Evolutionary conservation across 2,329 filamentous ascomycete species (phyloP).

Genomic region (Trichoderma sp.): DNA sequence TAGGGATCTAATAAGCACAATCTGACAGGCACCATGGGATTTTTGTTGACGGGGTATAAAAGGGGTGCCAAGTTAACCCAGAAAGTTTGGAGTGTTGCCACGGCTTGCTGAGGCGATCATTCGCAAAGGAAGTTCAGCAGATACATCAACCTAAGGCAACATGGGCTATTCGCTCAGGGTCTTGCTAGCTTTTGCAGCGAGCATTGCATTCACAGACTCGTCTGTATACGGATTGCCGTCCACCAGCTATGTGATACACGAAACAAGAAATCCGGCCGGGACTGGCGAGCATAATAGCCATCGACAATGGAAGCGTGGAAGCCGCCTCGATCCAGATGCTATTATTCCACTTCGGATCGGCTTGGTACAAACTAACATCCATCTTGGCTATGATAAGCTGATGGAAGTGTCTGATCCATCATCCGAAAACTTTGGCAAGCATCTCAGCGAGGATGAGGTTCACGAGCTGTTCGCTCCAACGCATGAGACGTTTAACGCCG

Average conservation of each 20-base stretch:
- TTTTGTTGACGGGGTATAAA: not conserved
- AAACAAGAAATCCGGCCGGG: constrained; percentile 11
- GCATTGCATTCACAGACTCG: not conserved
- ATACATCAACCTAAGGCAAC: not conserved
- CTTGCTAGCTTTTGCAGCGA: constrained; percentile 11
- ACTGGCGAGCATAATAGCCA: not conserved
- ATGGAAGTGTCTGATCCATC: constrained; percentile 42
- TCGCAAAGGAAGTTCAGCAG: not conserved
- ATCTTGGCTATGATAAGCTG: constrained; percentile 41
- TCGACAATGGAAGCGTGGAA: constrained; percentile 16
- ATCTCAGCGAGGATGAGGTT: constrained; percentile 44
- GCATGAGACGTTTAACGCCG: constrained; percentile 44
- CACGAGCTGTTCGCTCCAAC: constrained; percentile 41
- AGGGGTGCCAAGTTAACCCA: not conserved
- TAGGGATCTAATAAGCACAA: not conserved
- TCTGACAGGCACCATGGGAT: not conserved
- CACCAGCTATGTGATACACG: constrained; percentile 19
- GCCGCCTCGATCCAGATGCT: constrained; percentile 10
- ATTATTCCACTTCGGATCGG: constrained; percentile 39
- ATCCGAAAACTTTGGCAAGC: constrained; percentile 44
- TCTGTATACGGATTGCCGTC: constrained; percentile 7
- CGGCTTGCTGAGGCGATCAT: not conserved
- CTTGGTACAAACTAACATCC: constrained; percentile 43
- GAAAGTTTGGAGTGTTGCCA: not conserved
- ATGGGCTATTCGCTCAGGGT: not conserved